These are phyloP conservation scores for Tetrapisispora taiwanensis DNA, from an alignment of 805 yeast genomes.

Conservation along the genomic window DNA sequence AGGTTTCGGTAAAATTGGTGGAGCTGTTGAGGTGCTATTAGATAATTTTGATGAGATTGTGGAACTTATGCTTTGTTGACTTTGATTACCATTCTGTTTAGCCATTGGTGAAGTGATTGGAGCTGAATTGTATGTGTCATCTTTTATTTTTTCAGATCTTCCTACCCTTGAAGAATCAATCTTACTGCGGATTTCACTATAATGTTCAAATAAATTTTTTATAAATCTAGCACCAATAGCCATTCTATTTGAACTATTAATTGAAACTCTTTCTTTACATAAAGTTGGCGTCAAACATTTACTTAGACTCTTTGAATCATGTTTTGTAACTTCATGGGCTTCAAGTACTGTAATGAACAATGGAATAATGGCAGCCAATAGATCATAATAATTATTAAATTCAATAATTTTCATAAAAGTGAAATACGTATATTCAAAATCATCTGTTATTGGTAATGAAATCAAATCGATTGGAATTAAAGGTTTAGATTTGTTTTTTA, in stretches of 20 bases:
- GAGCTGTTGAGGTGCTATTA: neutral
- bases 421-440: constrained; percentile 33
- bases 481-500: constrained; percentile 45
- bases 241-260: constrained; percentile 36
- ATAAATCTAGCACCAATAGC: constrained; percentile 46
- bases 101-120: constrained; percentile 5
- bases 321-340: constrained; percentile 34
- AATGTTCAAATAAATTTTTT: constrained; percentile 42
- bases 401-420: constrained; percentile 31
- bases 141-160: neutral
- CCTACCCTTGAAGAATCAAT: constrained; percentile 7
- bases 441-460: constrained; percentile 44
- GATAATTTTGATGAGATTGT: neutral
- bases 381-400: constrained; percentile 25
- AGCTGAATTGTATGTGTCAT: neutral
- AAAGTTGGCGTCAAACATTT: constrained; percentile 45
- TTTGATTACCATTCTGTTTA: neutral
- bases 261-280: constrained; percentile 40
- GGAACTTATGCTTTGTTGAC: neutral
- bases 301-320: constrained; percentile 29
- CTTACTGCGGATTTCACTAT: constrained; percentile 30
- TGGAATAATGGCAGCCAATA: constrained; percentile 35
- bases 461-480: constrained; percentile 43
- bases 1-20: constrained; percentile 22
- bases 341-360: constrained; percentile 36